A percentile compares a stretch with the other conserved stretches of the same genome.
Conservation (phyloP, 345 rosid genomes). For the Hibiscus trionum region DNA sequence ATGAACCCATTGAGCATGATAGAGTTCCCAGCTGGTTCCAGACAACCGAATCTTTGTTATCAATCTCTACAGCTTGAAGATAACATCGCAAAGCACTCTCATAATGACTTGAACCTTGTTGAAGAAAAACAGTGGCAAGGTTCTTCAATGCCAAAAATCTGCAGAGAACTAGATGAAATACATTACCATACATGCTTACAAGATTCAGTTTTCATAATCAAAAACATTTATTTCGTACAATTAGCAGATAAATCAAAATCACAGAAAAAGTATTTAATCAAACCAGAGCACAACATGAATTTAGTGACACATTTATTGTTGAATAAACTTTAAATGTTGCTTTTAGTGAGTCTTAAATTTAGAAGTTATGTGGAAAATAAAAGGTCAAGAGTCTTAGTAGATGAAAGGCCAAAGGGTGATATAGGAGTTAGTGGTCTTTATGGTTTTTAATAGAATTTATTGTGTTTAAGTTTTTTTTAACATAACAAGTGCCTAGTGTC, state of each 20-base stretch:
- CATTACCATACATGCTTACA: neutral
- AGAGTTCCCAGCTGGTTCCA: constrained; percentile 98
- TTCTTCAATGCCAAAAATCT: constrained; percentile 95
- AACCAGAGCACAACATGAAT: neutral
- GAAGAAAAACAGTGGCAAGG: constrained; percentile 83
- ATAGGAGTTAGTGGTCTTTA: too few relatives aligned
- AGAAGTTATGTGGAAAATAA: too few relatives aligned
- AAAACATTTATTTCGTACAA: neutral
- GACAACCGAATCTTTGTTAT: constrained; percentile 87
- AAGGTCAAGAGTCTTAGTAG: too few relatives aligned
- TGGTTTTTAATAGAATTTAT: too few relatives aligned
- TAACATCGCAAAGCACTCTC: constrained; percentile 84
- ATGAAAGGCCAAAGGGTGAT: too few relatives aligned
- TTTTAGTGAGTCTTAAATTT: too few relatives aligned
- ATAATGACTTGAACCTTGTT: constrained; percentile 73
- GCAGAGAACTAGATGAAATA: constrained; percentile 17
- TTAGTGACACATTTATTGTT: neutral
- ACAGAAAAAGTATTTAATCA: neutral
- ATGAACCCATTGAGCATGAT: constrained; percentile 89
- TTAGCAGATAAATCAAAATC: neutral
- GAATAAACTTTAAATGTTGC: too few relatives aligned
- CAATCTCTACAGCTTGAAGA: constrained; percentile 97
- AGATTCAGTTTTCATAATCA: neutral
- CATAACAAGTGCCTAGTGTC: too few relatives aligned
- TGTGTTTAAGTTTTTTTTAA: too few relatives aligned